Evolutionary conservation across 1,284 basidiomycete genomes (phyloP), one percentile per base, ranked within the genome.

Genomic region (Pterulicium gracile): DNA sequence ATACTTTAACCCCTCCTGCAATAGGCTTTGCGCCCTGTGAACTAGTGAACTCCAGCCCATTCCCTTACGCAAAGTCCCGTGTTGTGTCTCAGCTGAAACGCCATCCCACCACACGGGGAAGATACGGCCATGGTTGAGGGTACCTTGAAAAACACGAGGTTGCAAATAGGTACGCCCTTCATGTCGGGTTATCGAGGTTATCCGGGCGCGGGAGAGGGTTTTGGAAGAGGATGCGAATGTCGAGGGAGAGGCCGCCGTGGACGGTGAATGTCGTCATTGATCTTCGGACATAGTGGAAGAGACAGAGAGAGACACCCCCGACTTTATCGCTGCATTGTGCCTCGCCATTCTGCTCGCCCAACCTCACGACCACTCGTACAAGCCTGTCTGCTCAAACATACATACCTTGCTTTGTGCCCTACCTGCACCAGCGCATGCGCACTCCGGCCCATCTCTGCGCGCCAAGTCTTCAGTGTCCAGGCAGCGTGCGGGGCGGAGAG

Each of bases 101-200:
- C 67, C 85, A 98, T 0, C 95, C 95, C 7, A 95, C 94, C 24
- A 95, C 94, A 53, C 94, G 77, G 2, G 95, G 94, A n/a, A 15
- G 92, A 96, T 53, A 98, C 72, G 32, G 94, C 93, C 95, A 95
- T 96, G 20, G 91, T 91, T 44, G 72, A 70, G n/a, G n/a, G n/a
- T 47, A 95, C 94, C 56, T 96, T 92, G 61, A 92, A 97, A 95
- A 95, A 98, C 18, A 98, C 72, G 3, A 98, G 69, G 65, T 98
- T 95, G 60, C 95, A 98, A 94, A 98, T 98, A 4, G 93, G 83
- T 7, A 95, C 95, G 61, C 98, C 95, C 62, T 98, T n/a, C n/a
- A n/a, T n/a, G n/a, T n/a, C n/a, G n/a, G n/a, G n/a, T n/a, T n/a
- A n/a, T 95, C n/a, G 95, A 96, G 12, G 98, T 95, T 62, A 98